phyloP scores from a whole-genome alignment of 1,139 yeast species.

The Candida smagusa region DNA sequence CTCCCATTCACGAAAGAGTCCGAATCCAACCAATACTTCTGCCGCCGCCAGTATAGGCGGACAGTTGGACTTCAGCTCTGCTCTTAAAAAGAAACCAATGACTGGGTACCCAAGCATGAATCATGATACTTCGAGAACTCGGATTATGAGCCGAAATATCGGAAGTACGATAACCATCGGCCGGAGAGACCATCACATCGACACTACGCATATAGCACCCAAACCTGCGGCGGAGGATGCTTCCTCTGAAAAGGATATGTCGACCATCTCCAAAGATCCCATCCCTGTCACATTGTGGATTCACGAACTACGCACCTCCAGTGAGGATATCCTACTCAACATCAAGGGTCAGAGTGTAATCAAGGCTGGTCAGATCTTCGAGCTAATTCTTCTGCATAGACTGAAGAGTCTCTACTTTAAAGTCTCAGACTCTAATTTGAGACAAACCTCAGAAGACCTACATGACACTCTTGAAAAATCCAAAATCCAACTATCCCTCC shows the following conservation, averaged over 20 bases:
- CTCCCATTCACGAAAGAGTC: constrained; percentile 3
- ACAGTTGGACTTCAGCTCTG: constrained; percentile 5
- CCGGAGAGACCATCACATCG: constrained; percentile 4
- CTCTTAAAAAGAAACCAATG: constrained; percentile 7
- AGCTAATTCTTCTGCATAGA: constrained; percentile 30
- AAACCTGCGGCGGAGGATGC: background rate
- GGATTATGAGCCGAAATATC: constrained; percentile 12
- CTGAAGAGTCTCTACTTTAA: constrained; percentile 29
- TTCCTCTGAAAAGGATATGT: too few species aligned
- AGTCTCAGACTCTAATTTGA: constrained; percentile 18
- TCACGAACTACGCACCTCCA: constrained; percentile 64
- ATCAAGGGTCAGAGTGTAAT: constrained; percentile 49
- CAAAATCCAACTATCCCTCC: constrained; percentile 45
- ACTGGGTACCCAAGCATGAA: constrained; percentile 10
- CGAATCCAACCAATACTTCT: constrained; percentile 1
- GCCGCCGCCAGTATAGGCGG: constrained; percentile 1
- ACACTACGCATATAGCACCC: background rate
- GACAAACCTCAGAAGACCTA: constrained; percentile 4
- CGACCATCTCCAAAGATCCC: constrained; percentile 19
- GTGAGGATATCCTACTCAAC: constrained; percentile 63
- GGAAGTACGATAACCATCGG: constrained; percentile 20
- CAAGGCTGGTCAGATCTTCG: constrained; percentile 72
- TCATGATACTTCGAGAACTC: constrained; percentile 7
- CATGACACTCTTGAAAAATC: background rate
- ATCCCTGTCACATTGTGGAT: constrained; percentile 61